Evolutionary conservation across 306 rosid species (phyloP), one percentile per base, ranked within the genome.

Genomic region (Quillaja saponaria): DNA sequence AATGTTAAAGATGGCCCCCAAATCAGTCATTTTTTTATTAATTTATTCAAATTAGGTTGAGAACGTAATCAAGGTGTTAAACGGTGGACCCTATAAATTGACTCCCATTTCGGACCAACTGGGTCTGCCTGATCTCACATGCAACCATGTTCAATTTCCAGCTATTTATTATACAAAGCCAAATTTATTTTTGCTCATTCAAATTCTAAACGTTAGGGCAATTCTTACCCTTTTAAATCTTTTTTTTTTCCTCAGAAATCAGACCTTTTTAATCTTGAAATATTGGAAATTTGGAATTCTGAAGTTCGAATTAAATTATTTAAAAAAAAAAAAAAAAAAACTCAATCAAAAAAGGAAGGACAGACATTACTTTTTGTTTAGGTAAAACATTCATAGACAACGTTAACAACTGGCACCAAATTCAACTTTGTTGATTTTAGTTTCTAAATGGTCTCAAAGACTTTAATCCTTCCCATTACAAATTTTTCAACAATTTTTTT

Each of bases 361-460:
- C 10, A 37, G 88, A 84, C 85, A 25, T 82, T 64, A 66, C 81
- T 83, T 80, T 61, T 78, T 55, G 81, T 81, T 85, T 83, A 72
- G 90, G 90, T 84, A 71, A 81, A 64, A 64, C n/a, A 76, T 70
- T 39, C 52, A 64, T 55, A 25, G 44, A 67, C 75, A 45, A 42
- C 8, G 39, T 55, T 78, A 69, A 68, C 68, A 45, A 63, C 73
- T 59, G 52, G 55, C 78, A 65, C 75, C 51, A 56, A 65, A 51
- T 74, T 65, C 31, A 56, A 71, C 35, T 61, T 68, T 64, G 11
- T 64, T 67, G 12, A 72, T 71, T 71, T 65, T 17, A 40, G 25
- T 50, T 19, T 19, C n/a, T n/a, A n/a, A n/a, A n/a, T n/a, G n/a
- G n/a, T n/a, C n/a, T n/a, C n/a, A n/a, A n/a, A n/a, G n/a, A n/a